Evolutionary conservation across 2,329 filamentous ascomycete species (phyloP), one percentile per base, ranked within the genome.

Genomic region (Cytospora paraplurivora): DNA sequence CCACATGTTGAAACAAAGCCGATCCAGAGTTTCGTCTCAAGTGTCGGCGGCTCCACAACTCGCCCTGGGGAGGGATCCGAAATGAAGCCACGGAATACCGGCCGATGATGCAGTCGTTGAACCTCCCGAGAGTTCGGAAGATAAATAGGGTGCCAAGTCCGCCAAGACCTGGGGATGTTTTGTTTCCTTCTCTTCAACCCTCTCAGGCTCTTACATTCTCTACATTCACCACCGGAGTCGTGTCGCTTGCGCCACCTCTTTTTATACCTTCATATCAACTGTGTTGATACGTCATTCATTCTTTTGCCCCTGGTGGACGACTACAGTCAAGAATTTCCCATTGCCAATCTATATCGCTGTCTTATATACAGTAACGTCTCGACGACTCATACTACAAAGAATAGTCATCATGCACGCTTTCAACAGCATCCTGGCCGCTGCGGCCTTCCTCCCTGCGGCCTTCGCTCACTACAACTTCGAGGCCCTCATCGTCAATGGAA

Each of bases 401-500:
- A 12, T 4, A 32, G 34, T 47, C 61, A 59, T 38, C 27, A 63
- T 63, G 61, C 61, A 58, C 12, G 47, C 37, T 12, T 37, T 55
- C 11, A 58, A 49, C 33, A 57, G 55, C 44, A 47, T 54, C 49
- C 32, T 63, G 55, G 61, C 61, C 56, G 50, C 53, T 13, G 55
- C 55, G 27, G 61, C 61, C 55, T 63, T 59, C 61, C 32, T 63
- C 55, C 61, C 61, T 15, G 61, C 61, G 19, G 61, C 27, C 41
- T 57, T 63, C 15, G 61, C 61, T 47, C 67, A 68, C 57, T 68
- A 67, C 65, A 68, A 68, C 65, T 68, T 68, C 52, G 67, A 67
- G 56, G 57, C 62, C 7, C 65, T 68, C 17, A 67, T 68, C 51
- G 67, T 69, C 59, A 70, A 70, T 56, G 68, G 68, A 37, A 62